Base-by-base conservation (phyloP, 768 basidiomycete species). In the Auriscalpium orientale region DNA sequence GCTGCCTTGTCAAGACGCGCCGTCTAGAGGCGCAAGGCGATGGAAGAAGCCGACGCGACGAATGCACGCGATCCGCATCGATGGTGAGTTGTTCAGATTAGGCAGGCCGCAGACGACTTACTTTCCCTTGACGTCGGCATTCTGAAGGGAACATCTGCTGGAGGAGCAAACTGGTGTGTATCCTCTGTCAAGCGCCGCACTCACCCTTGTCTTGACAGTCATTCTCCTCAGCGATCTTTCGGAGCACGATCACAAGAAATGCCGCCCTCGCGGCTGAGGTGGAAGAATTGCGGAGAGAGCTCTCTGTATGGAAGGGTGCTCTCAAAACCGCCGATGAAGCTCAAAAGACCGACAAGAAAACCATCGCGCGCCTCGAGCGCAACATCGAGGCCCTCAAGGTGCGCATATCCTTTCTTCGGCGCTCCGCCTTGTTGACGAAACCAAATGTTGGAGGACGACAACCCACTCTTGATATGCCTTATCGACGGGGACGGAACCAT, bases 401-500 rank as follows among this genome's bases (percentile, higher is more conserved):
- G 34, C 53, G 69, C 56, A 38, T 10, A 21, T 22, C 52, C 43
- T 52, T 44, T 28, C 53, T 55, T 49, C n/a, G n/a, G 50, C 15
- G 11, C 44, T 20, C 15, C 21, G n/a, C 4, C 37, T 37, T 21
- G n/a, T 15, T 45, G 16, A 28, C 28, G 28, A 28, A 28, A 28
- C 5, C 28, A 28, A 20, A 16, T 40, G 21, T 33, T 33, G 4
- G 49, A 76, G 74, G 71, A 74, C 10, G 73, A 75, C 54, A 73
- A 76, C 47, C 71, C 72, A 8, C 62, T 76, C 35, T 58, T 73
- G 18, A 58, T 72, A 10, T 70, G 70, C 51, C 63, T 75, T 40
- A 70, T 75, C 20, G 74, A 75, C 51, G 74, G 74, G 3, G 73
- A 74, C 57, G 74, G 74, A 15, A 70, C 71, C 57, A 72, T 75